These are phyloP conservation scores for Plasmodium cynomolgi DNA, from an alignment of 169 alveolate genomes.

Conservation along the genomic window DNA sequence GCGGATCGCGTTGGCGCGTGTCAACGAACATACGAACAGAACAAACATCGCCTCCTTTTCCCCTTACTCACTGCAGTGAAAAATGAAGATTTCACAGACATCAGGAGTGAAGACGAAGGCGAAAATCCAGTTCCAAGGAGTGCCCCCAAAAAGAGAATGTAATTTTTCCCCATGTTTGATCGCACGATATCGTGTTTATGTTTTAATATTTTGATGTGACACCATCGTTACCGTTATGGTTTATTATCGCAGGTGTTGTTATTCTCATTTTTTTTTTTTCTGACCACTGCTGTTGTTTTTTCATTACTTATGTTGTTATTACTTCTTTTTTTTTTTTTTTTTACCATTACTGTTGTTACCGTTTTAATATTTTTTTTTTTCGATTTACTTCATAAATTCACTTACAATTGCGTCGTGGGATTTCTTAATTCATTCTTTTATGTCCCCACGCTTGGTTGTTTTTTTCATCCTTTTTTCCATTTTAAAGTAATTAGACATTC, in stretches of 20 bases:
- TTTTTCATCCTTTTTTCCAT: not conserved
- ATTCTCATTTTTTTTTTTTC: not conserved
- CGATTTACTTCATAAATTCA: not conserved
- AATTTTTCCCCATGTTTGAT: not conserved
- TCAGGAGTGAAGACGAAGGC: conserved; percentile 68
- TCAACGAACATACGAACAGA: not conserved
- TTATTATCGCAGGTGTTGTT: not conserved
- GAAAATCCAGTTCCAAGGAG: not conserved
- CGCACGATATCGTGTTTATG: not conserved
- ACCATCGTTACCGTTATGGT: not conserved
- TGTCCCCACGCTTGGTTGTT: not conserved
- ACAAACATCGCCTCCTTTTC: not conserved
- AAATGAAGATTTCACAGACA: conserved; percentile 31
- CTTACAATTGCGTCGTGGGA: not conserved
- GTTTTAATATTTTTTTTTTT: not conserved
- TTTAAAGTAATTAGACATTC: not conserved
- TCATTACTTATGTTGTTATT: not conserved
- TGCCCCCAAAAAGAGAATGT: not conserved
- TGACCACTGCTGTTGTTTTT: not conserved
- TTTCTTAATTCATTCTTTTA: not conserved
- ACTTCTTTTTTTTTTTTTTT: too few species aligned
- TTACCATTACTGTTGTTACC: not conserved
- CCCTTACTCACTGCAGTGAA: conserved; percentile 14
- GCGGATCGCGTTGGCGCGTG: not conserved
- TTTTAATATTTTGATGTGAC: not conserved